Evolutionary conservation across 176 grass and related monocot species (phyloP).

Genomic region (Triticum urartu): DNA sequence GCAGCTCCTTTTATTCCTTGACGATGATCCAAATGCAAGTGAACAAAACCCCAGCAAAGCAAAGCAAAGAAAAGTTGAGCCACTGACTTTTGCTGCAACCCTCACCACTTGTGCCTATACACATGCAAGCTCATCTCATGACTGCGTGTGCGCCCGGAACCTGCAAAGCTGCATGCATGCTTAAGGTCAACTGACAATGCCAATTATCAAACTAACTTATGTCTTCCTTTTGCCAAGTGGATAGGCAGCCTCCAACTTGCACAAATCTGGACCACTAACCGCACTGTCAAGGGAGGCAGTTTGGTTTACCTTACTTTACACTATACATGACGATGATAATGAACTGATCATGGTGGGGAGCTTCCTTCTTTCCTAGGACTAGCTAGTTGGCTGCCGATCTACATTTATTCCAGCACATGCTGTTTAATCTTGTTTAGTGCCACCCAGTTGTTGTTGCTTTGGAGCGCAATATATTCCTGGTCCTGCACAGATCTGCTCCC

Average conservation of each 20-base stretch:
- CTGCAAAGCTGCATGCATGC: not conserved
- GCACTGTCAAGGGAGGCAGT: not conserved
- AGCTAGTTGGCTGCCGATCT: not conserved
- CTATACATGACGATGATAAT: not conserved
- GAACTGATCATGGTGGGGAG: not conserved
- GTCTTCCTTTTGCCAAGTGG: not conserved
- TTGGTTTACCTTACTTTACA: not conserved
- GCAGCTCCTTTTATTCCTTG: not conserved
- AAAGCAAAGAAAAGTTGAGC: not conserved
- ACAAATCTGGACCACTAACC: not conserved
- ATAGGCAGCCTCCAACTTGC: constrained; percentile 3
- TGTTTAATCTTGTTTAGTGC: not conserved
- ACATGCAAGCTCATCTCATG: not conserved
- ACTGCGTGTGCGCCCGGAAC: too few relatives aligned
- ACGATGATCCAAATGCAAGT: constrained; percentile 36
- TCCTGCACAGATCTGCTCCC: not conserved
- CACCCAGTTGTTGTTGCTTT: not conserved
- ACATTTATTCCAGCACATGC: constrained; percentile 2
- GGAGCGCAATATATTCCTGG: not conserved
- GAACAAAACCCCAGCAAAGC: not conserved
- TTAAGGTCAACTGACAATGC: constrained; percentile 28
- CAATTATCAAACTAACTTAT: not conserved
- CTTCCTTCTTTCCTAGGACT: constrained; percentile 1
- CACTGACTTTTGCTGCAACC: not conserved
- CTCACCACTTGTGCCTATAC: not conserved